Evolutionary conservation across 225 moss, liverwort and hornwort genomes (phyloP).

Genomic region (Antitrichia curtipendula): DNA sequence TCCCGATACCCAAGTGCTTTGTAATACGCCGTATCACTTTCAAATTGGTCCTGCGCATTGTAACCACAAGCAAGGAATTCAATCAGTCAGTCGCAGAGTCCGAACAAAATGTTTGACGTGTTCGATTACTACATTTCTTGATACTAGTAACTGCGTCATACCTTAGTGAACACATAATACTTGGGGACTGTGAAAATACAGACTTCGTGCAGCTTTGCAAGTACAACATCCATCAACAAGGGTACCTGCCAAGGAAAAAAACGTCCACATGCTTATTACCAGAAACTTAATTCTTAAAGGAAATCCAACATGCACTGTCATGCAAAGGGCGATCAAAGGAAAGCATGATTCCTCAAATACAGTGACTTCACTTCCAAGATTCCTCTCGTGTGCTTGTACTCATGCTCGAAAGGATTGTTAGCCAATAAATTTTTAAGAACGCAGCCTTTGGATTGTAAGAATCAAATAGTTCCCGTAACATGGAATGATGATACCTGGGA

Average conservation of each 20-base stretch:
- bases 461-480: not conserved
- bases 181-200: constrained; percentile 88
- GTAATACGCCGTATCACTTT: constrained; percentile 65
- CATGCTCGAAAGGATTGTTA: not conserved
- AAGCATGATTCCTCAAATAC: not conserved
- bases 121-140: not conserved
- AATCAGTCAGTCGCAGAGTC: not conserved
- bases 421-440: not conserved
- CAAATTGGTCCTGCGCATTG: constrained; percentile 50
- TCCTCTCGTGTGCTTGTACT: not conserved
- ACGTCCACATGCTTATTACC: not conserved
- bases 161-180: constrained; percentile 79
- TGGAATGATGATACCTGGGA: not conserved
- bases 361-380: not conserved
- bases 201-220: constrained; percentile 85
- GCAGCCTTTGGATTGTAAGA: not conserved
- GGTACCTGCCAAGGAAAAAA: constrained; percentile 46
- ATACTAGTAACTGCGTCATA: not conserved
- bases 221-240: constrained; percentile 69
- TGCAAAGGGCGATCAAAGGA: not conserved
- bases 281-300: not conserved
- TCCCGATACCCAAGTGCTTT: constrained; percentile 66
- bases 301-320: not conserved
- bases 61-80: not conserved
- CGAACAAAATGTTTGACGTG: not conserved